Evolutionary conservation across 306 rosid species (phyloP), one percentile per base, ranked within the genome.

Genomic region (Clitoria ternatea): DNA sequence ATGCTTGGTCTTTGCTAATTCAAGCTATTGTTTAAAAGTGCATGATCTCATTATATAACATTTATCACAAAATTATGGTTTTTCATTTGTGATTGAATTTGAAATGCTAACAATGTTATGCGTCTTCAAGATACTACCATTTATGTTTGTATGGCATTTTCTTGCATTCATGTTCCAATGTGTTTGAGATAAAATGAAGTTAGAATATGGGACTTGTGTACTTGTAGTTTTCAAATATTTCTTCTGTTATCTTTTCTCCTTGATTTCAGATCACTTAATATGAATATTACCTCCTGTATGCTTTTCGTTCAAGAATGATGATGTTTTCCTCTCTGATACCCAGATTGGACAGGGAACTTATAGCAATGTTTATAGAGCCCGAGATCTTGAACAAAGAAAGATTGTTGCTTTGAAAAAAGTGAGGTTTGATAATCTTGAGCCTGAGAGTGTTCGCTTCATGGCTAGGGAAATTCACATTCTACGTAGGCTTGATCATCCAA

Each of bases 291-390:
- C 54, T 54, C 29, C 66, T 60, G 26, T 12, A 33, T 73, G 42
- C 53, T 72, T 50, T 60, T 35, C 22, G 50, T 14, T 35, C 20
- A 20, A 8, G 69, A 75, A 66, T 59, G 59, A 60, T 70, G 30
- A 11, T 42, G 27, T 22, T 76, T 45, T 48, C 66, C 50, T 50
- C 60, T 60, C 7, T 48, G 47, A 29, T 66, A 17, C 81, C 83
- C 84, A 92, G 98, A 92, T 92, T 86, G 98, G 96, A 48, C 98
- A 92, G 84, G 98, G 98, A 75, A 92, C 98, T 77, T 92, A 92
- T 69, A 92, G 98, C 73, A 89, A 90, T 70, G 98, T 89, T 40
- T 91, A 91, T 77, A 85, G 89, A 79, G 97, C 97, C 68, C 97
- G 97, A 65, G 97, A 91, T 66, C 96, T 91, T 75, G 97, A 91